Base-by-base conservation (phyloP, 768 basidiomycete genomes). In the Neoboletus magnificus region DNA sequence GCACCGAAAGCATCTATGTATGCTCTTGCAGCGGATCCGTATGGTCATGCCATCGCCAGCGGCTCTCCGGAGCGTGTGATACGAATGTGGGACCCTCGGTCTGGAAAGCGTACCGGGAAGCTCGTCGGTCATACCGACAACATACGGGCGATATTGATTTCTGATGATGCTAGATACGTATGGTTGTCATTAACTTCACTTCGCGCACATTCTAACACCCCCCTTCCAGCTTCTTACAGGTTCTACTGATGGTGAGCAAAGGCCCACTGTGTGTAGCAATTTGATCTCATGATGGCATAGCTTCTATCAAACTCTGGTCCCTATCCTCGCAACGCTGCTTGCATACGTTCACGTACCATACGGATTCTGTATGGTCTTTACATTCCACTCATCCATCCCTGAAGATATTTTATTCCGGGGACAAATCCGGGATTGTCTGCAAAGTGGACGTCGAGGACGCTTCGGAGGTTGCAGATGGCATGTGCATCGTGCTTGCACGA, bases 121-220 rank as follows among this genome's bases (percentile, higher is more conserved):
- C 80, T 98, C 1, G 92, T 98, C 8, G 96, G 96, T 0, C 96
- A 99, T 69, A 96, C 96, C 0, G 97, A 99, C 71, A 98, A 98
- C 63, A 94, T 99, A 56, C 82, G 96, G 10, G 84, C 92, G 5
- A 88, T 98, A 42, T 71, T 95, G 22, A 79, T 98, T 1, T 91
- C 91, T 6, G 93, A 94, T 29, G 95, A 98, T 70, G 86, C 91
- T 23, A 82, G 83, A 83, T 93, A 93, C 71, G 92, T 95, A 67
- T 71, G 92, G 76, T 49, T 16, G 37, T 52, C 22, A 41, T 43
- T 54, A 13, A 44, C 39, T 50, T 37, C 48, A 5, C 52, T 59
- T 45, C 60, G 25, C 54, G 29, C 40, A 30, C 20, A 18, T 30
- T 33, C 46, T 59, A 47, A 64, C 57, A 15, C 18, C 55, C 49